These are phyloP conservation scores for Fusarium siculi DNA, from an alignment of 2,329 filamentous ascomycete species.

Conservation along the genomic window DNA sequence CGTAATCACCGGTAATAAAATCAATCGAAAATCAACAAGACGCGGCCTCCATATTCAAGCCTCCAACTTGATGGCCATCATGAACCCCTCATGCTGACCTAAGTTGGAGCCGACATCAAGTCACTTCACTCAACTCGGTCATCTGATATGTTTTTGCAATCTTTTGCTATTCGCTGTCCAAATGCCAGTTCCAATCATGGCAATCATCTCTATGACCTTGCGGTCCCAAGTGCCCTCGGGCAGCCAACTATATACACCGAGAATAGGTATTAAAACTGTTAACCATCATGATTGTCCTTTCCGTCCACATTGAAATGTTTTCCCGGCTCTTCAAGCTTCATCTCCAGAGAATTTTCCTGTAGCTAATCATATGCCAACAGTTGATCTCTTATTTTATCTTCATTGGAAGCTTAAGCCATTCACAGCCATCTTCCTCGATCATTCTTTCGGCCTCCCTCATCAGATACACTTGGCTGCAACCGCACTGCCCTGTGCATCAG, in stretches of 20 bases:
- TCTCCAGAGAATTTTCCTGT: background rate
- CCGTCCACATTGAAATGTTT: slow-evolving; percentile 9
- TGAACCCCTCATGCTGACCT: slow-evolving; percentile 9
- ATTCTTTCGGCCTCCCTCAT: slow-evolving; percentile 13
- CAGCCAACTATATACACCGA: slow-evolving; percentile 43
- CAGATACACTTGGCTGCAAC: background rate
- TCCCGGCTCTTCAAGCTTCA: background rate
- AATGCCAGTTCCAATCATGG: slow-evolving; percentile 35
- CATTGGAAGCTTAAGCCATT: background rate
- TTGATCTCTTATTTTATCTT: background rate
- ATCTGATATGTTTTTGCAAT: background rate
- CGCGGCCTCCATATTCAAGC: background rate
- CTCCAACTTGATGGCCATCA: background rate
- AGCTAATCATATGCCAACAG: background rate
- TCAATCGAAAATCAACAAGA: background rate
- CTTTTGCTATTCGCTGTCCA: slow-evolving; percentile 26
- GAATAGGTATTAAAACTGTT: slow-evolving; percentile 47
- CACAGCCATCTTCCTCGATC: slow-evolving; percentile 9
- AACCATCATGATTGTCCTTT: slow-evolving; percentile 36
- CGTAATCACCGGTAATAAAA: background rate
- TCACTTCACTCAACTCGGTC: background rate
- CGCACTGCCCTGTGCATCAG: background rate
- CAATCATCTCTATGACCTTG: slow-evolving; percentile 35
- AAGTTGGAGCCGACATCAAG: background rate
- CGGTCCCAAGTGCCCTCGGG: slow-evolving; percentile 34